phyloP scores from a whole-genome alignment of 1,139 yeast species.

The Wickerhamomyces sp. region DNA sequence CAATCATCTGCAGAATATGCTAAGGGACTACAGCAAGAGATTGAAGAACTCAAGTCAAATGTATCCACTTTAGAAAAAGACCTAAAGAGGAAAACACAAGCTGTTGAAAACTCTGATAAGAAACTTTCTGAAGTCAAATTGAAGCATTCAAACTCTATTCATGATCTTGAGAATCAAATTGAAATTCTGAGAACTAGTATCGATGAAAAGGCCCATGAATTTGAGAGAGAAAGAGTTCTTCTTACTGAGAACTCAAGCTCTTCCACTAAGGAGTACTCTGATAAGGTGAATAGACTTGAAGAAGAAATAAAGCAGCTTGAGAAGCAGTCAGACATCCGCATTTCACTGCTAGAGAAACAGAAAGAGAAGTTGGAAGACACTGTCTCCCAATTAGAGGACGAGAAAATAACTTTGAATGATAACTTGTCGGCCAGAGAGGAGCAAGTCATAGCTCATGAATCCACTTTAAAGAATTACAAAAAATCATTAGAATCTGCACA shows the following conservation, averaged over 20 bases:
- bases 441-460: background rate
- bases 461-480: background rate
- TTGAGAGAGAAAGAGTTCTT: constrained; percentile 47
- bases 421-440: constrained; percentile 3
- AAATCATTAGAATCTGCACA: background rate
- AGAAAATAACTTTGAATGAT: background rate
- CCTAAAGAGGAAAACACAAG: constrained; percentile 7
- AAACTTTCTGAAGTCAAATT: constrained; percentile 11
- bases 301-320: constrained; percentile 23
- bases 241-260: constrained; percentile 47
- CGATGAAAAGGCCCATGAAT: constrained; percentile 36
- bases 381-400: constrained; percentile 7
- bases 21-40: constrained; percentile 1
- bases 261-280: constrained; percentile 43
- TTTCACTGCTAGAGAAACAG: constrained; percentile 12
- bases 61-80: constrained; percentile 1
- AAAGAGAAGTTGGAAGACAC: constrained; percentile 14
- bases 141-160: constrained; percentile 4
- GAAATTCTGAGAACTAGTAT: constrained; percentile 24
- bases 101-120: constrained; percentile 9
- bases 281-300: constrained; percentile 36
- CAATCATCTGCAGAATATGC: background rate
- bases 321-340: constrained; percentile 12
- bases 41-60: constrained; percentile 8
- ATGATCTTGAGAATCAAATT: constrained; percentile 20